Base-by-base conservation (phyloP, 1,284 basidiomycete species). In the Neonothopanus nambi region DNA sequence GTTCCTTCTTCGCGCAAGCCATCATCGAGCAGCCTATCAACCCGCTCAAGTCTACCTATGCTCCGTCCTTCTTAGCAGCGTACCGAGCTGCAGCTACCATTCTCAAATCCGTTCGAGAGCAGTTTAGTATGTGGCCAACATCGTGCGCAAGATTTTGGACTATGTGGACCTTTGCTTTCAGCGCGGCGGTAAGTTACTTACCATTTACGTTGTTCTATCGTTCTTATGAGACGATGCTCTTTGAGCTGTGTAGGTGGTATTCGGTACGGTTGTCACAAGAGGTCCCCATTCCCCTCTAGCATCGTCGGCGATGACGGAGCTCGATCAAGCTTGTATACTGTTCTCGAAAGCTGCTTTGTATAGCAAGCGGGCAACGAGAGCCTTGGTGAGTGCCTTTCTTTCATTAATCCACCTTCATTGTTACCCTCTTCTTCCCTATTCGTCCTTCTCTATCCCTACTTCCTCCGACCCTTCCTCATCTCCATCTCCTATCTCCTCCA, bases 1-100 rank as follows among this genome's bases (percentile, higher is more conserved):
- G 85, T 23, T 77, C 76, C 49, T 88, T 84, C 70, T 89, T 88
- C 61, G 82, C 84, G 1, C 82, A 85, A 60, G 85, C 87, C 1
- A 79, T 89, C 57, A 80, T 82, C 18, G 81, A 85, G 48, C 74
- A 77, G 40, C 82, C 78, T n/a, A 69, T 65, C 45, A 83, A 80
- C 68, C 86, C 83, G 18, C 72, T 81, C 44, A 80, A 76, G 66
- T 83, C 77, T 63, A 71, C 71, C 45, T 84, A 81, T 63, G 79
- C 84, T 0, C 79, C 79, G 0, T 87, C 85, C 0, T 86, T 88
- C 56, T 69, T 87, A 0, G 85, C 87, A 1, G 74, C 81, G 0
- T 89, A 82, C 59, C 75, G 79, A 1, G 78, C 78, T 20, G 77
- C 84, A 3, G 74, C 77, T 28, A 82, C 78, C 3, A 77, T 86